Evolutionary conservation across 768 basidiomycete species (phyloP).

Genomic region (Boletus reticulatus): DNA sequence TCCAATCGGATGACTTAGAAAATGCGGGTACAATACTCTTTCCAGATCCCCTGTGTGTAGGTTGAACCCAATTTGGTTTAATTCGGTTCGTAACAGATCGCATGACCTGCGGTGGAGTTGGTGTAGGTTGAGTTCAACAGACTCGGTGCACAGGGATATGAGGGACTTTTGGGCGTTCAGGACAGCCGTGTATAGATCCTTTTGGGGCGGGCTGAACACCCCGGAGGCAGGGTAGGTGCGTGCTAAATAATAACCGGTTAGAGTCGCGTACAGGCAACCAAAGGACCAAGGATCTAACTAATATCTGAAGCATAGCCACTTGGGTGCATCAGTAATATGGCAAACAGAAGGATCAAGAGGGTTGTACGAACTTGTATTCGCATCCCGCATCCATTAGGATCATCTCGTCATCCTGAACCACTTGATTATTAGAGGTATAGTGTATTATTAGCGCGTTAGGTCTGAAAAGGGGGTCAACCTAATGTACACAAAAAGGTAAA

Average conservation of each 20-base stretch:
- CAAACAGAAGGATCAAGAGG: neutral
- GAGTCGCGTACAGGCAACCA: neutral
- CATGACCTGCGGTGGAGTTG: conserved; percentile 78
- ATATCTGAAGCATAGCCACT: conserved; percentile 96
- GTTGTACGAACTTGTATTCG: conserved; percentile 71
- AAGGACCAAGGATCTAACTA: conserved; percentile 46
- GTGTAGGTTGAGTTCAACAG: conserved; percentile 56
- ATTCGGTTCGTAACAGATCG: conserved; percentile 62
- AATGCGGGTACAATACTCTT: conserved; percentile 85
- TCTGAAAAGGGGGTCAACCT: conserved; percentile 36
- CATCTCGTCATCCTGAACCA: conserved; percentile 67
- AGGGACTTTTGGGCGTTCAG: conserved; percentile 70
- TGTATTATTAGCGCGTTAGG: conserved; percentile 91
- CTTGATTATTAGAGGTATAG: conserved; percentile 88
- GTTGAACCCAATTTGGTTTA: conserved; percentile 59
- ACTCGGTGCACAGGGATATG: conserved; percentile 57
- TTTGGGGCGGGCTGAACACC: conserved; percentile 72
- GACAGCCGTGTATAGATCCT: conserved; percentile 81
- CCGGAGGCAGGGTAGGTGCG: conserved; percentile 89
- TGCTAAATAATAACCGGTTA: conserved; percentile 41
- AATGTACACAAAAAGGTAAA: neutral
- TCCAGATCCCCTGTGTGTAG: conserved; percentile 56
- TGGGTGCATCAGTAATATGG: conserved; percentile 2
- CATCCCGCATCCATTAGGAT: conserved; percentile 91
- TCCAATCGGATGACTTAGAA: conserved; percentile 88